Evolutionary conservation across 345 rosid genomes (phyloP).

Genomic region (Citrus cavaleriei): DNA sequence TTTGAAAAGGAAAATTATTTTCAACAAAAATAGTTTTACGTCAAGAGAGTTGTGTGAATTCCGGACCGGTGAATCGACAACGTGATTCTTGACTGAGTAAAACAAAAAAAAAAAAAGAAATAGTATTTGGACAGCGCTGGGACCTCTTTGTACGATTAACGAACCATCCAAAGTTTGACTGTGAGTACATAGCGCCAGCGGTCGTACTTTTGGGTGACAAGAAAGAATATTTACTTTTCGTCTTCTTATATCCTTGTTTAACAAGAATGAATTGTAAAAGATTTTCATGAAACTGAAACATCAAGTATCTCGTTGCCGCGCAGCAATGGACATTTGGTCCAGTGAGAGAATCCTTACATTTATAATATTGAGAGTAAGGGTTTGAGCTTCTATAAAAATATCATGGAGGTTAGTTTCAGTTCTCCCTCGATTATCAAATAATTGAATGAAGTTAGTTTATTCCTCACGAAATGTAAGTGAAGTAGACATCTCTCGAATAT

Average conservation of each 20-base stretch:
- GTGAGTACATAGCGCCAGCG: too few relatives aligned
- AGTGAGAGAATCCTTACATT: accelerated
- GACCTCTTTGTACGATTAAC: not conserved
- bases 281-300: not conserved
- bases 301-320: not conserved
- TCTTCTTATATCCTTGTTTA: not conserved
- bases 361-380: too few relatives aligned
- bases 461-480: too few relatives aligned
- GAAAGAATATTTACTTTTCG: not conserved
- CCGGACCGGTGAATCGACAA: not conserved
- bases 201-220: not conserved
- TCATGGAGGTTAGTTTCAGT: too few relatives aligned
- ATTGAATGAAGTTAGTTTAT: too few relatives aligned
- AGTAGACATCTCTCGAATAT: too few relatives aligned
- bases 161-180: not conserved
- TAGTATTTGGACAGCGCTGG: not conserved
- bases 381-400: too few relatives aligned
- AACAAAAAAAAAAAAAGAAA: too few relatives aligned
- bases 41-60: not conserved
- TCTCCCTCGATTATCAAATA: too few relatives aligned
- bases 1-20: too few relatives aligned
- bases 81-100: constrained; percentile 1
- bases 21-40: too few relatives aligned
- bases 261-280: not conserved
- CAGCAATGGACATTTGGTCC: too few relatives aligned